A percentile compares a stretch with the other conserved stretches of the same genome.
Conservation (phyloP, 176 grass and related monocot species). For the Oropetium thomaeum region DNA sequence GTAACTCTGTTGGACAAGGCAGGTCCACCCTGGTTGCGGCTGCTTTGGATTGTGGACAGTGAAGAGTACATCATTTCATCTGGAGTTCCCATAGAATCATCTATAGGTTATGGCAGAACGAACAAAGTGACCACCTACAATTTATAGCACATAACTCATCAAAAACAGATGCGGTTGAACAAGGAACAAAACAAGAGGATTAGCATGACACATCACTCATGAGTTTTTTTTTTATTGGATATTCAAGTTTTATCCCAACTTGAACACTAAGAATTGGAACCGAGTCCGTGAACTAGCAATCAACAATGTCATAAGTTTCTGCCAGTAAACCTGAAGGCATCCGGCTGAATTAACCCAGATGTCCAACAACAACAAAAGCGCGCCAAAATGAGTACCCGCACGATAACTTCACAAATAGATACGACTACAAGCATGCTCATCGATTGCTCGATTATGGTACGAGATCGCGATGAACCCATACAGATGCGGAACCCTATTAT, state of each 20-base stretch:
- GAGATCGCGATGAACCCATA: neutral
- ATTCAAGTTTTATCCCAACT: neutral
- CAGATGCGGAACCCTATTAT: conserved; percentile 22
- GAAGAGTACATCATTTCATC: conserved; percentile 61
- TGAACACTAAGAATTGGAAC: neutral
- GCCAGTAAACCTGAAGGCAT: neutral
- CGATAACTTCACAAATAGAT: neutral
- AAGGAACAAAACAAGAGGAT: neutral
- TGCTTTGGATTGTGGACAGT: conserved; percentile 34
- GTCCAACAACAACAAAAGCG: neutral
- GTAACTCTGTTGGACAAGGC: conserved; percentile 11
- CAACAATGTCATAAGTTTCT: neutral
- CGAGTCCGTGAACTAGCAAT: neutral
- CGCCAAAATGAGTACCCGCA: neutral
- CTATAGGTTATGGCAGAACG: conserved; percentile 10
- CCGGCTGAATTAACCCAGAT: neutral
- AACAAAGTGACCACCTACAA: conserved; percentile 22
- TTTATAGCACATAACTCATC: neutral
- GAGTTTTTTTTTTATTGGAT: neutral
- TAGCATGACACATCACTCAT: neutral
- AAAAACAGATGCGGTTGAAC: neutral
- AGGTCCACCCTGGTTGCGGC: conserved; percentile 19
- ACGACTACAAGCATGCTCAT: neutral
- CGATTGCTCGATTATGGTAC: neutral
- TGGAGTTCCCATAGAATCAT: conserved; percentile 57